These are phyloP conservation scores for Pisolithus thermaeus DNA, from an alignment of 1,284 basidiomycete genomes.

Conservation along the genomic window DNA sequence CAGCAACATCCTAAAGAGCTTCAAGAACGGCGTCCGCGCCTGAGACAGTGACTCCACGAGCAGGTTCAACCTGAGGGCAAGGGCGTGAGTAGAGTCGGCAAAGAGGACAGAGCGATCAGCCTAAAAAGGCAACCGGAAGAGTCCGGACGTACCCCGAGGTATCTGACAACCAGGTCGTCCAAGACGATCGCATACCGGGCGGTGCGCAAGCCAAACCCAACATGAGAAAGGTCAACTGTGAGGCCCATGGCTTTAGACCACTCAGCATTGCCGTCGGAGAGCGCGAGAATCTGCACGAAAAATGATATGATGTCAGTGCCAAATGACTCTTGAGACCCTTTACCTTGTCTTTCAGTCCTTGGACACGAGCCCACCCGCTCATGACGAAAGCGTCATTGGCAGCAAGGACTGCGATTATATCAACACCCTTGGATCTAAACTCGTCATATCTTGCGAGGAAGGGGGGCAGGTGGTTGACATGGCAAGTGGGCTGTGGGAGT, in stretches of 20 bases:
- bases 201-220: conserved; percentile 61
- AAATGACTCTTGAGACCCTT: not conserved
- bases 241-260: conserved; percentile 67
- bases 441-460: conserved; percentile 60
- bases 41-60: conserved; percentile 51
- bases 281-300: conserved; percentile 50
- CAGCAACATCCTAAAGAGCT: conserved; percentile 33
- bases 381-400: conserved; percentile 77
- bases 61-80: conserved; percentile 39
- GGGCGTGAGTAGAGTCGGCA: not conserved
- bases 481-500: conserved; percentile 58
- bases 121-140: not conserved
- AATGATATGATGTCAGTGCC: not conserved
- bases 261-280: conserved; percentile 58
- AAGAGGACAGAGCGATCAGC: not conserved
- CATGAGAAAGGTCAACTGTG: conserved; percentile 48
- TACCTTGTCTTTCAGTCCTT: conserved; percentile 69
- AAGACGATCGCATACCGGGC: conserved; percentile 66
- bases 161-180: conserved; percentile 66
- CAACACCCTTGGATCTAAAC: conserved; percentile 72
- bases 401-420: conserved; percentile 63
- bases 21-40: conserved; percentile 63
- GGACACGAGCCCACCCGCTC: conserved; percentile 69
- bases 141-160: conserved; percentile 44
- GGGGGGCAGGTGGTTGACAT: conserved; percentile 66